Conservation (phyloP, 768 basidiomycete species). For the Amanita pseudoporphyria region DNA sequence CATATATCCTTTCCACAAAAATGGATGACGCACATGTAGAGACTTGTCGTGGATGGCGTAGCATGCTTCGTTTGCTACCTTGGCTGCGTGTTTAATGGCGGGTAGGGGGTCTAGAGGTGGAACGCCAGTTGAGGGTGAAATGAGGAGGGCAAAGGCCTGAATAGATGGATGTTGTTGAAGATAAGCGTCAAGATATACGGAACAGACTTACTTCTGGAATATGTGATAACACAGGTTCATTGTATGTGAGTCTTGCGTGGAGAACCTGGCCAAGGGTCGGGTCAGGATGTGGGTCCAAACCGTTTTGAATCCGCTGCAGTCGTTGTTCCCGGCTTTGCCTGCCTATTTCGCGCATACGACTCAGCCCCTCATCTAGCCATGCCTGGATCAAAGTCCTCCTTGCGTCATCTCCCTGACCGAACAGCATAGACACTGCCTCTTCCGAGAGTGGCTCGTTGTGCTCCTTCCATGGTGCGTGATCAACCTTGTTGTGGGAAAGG, state of each 20-base stretch:
- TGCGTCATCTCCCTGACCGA: slow-evolving; percentile 62
- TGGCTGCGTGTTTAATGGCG: slow-evolving; percentile 47
- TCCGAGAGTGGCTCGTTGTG: slow-evolving; percentile 60
- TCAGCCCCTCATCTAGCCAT: slow-evolving; percentile 62
- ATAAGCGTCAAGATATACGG: neutral
- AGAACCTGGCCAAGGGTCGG: slow-evolving; percentile 25
- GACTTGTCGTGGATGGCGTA: slow-evolving; percentile 42
- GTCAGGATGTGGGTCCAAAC: slow-evolving; percentile 18
- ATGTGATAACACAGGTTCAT: slow-evolving; percentile 54
- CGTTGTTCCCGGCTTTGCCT: neutral
- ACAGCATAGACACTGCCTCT: slow-evolving; percentile 59
- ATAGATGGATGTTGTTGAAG: neutral
- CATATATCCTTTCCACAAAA: slow-evolving; percentile 1
- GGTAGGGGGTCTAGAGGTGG: slow-evolving; percentile 52
- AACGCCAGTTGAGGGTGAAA: slow-evolving; percentile 37
- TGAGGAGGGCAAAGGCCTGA: slow-evolving; percentile 67
- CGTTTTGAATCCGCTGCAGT: neutral
- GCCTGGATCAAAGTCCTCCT: slow-evolving; percentile 54
- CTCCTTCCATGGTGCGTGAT: slow-evolving; percentile 16
- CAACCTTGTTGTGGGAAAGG: slow-evolving; percentile 26
- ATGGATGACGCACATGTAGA: slow-evolving; percentile 38
- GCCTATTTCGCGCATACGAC: slow-evolving; percentile 31
- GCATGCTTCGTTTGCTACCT: slow-evolving; percentile 67
- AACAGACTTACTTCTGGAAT: slow-evolving; percentile 52
- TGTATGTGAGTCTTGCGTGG: slow-evolving; percentile 46